phyloP scores from a whole-genome alignment of 2,329 filamentous ascomycete genomes.

The Paracamarosporium sp. region DNA sequence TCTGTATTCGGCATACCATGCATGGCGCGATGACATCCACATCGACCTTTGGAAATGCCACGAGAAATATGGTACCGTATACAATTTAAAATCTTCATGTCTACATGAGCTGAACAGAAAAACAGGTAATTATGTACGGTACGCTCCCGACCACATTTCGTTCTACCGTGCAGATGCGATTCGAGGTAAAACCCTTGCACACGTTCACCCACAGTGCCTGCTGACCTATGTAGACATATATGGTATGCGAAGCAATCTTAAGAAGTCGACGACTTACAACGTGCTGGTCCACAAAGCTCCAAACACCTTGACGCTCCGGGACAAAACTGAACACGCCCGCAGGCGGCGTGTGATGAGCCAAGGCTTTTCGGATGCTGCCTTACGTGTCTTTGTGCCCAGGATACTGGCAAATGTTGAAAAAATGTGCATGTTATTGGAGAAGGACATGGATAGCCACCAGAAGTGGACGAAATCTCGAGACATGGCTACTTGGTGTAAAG shows the following conservation, averaged over 20 bases:
- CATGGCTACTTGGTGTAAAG: conserved; percentile 53
- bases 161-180: conserved; percentile 54
- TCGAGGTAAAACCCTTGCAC: too few relatives aligned
- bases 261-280: too few relatives aligned
- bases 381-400: conserved; percentile 39
- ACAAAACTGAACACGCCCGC: conserved; percentile 53
- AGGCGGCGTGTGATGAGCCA: conserved; percentile 56
- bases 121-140: conserved; percentile 62
- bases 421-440: conserved; percentile 46
- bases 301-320: conserved; percentile 34
- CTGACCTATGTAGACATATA: too few relatives aligned
- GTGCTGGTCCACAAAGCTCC: not conserved
- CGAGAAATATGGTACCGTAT: conserved; percentile 18
- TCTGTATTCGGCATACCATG: conserved; percentile 17
- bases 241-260: too few relatives aligned
- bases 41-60: conserved; percentile 17
- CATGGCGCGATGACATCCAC: conserved; percentile 14
- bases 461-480: conserved; percentile 53
- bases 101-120: too few relatives aligned
- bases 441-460: too few relatives aligned
- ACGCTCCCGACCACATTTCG: conserved; percentile 77
- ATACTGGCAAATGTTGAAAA: conserved; percentile 52
- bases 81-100: too few relatives aligned
- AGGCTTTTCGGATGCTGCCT: conserved; percentile 44
- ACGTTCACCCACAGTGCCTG: too few relatives aligned